These are phyloP conservation scores for Tilletia horrida DNA, from an alignment of 1,284 basidiomycete species.

Conservation along the genomic window DNA sequence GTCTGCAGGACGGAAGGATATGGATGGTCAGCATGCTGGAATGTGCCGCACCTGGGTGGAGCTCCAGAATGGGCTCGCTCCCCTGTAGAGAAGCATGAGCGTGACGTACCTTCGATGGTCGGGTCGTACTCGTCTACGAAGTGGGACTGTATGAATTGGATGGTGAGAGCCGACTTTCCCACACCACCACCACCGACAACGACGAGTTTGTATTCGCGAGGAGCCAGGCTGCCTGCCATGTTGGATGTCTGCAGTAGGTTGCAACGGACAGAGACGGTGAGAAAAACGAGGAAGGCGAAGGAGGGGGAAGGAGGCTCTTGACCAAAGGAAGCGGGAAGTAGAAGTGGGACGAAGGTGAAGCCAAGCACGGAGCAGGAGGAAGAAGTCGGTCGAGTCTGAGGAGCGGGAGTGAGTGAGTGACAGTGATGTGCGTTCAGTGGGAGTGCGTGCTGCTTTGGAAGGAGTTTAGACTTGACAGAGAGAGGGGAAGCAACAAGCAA, in stretches of 20 bases:
- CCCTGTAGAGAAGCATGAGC: conserved; percentile 19
- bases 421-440: not conserved
- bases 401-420: not conserved
- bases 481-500: too few relatives aligned
- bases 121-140: conserved; percentile 99
- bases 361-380: not conserved
- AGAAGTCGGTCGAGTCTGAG: not conserved
- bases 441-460: not conserved
- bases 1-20: conserved; percentile 29
- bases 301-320: not conserved
- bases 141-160: conserved; percentile 88
- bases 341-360: not conserved
- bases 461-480: too few relatives aligned
- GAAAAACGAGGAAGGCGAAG: not conserved
- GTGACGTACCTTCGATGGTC: conserved; percentile 77
- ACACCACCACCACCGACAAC: conserved; percentile 97
- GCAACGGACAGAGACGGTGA: too few relatives aligned
- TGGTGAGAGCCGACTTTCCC: conserved; percentile 92
- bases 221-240: conserved; percentile 5
- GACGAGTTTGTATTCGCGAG: conserved; percentile 60
- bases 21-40: not conserved
- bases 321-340: not conserved
- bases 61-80: too few relatives aligned
- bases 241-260: not conserved
- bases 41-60: too few relatives aligned